Evolutionary conservation across 306 rosid genomes (phyloP).

Genomic region (Styphnolobium japonicum): DNA sequence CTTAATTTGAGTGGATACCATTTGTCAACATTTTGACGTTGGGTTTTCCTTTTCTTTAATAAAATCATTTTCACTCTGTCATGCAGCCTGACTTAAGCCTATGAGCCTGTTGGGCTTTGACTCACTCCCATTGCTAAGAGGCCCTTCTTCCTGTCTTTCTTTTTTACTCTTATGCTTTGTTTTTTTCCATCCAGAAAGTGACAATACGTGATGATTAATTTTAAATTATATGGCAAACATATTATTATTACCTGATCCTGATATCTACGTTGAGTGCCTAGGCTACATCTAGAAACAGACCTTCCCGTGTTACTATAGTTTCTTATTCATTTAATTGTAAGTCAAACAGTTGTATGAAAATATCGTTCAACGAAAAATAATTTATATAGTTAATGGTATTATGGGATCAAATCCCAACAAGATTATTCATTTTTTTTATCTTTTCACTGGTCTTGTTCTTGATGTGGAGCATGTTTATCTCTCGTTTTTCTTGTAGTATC

Average conservation of each 20-base stretch:
- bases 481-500: neutral
- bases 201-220: neutral
- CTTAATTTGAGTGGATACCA: constrained; percentile 6
- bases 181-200: neutral
- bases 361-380: too few species aligned
- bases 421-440: neutral
- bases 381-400: too few species aligned
- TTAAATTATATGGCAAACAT: neutral
- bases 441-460: too few species aligned
- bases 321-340: neutral
- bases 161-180: neutral
- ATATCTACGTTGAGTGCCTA: neutral
- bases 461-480: neutral
- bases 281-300: neutral
- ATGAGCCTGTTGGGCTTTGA: neutral
- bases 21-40: constrained; percentile 4
- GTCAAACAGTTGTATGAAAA: neutral
- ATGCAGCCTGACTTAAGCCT: neutral
- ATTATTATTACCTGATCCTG: neutral
- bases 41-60: neutral
- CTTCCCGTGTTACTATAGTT: neutral
- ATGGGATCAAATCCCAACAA: neutral
- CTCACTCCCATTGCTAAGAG: neutral
- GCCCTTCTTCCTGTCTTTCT: neutral
- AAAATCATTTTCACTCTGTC: neutral